Evolutionary conservation across 2,329 filamentous ascomycete species (phyloP).

Genomic region (Purpureocillium lavendulum): DNA sequence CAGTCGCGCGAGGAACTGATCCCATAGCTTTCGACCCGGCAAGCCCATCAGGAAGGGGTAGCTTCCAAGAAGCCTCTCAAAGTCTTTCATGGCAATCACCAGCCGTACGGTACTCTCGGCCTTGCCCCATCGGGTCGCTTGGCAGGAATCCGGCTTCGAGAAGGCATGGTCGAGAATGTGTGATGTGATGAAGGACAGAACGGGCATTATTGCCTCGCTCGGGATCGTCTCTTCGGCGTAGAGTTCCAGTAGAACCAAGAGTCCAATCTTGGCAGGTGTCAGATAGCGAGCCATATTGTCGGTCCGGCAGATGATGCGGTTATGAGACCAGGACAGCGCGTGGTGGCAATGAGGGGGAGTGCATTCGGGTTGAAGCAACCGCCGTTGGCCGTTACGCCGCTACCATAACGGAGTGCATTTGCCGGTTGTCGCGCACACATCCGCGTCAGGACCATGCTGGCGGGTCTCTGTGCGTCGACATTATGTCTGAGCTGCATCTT

Average conservation of each 20-base stretch:
- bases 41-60: conserved; percentile 46
- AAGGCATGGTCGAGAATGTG: conserved; percentile 50
- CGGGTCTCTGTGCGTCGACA: no score
- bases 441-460: no score
- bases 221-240: conserved; percentile 68
- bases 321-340: no score
- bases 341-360: no score
- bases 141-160: conserved; percentile 17
- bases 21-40: conserved; percentile 78
- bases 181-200: conserved; percentile 72
- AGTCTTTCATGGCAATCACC: conserved; percentile 47
- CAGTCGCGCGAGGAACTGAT: conserved; percentile 69
- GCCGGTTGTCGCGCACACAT: no score
- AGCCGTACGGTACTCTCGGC: conserved; percentile 43
- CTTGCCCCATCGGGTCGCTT: conserved; percentile 32
- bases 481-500: neutral
- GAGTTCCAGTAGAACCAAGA: conserved; percentile 72
- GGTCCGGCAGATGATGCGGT: no score
- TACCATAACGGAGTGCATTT: no score
- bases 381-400: no score
- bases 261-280: conserved; percentile 79
- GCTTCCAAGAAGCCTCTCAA: conserved; percentile 47
- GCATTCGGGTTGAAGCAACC: no score
- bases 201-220: conserved; percentile 59
- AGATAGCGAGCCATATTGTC: conserved; percentile 67